Percentiles rank a stretch among this genome's conserved stretches.
Evolutionary conservation across 2,329 filamentous ascomycete genomes (phyloP).

Genomic region (Thermoascus crustaceus): DNA sequence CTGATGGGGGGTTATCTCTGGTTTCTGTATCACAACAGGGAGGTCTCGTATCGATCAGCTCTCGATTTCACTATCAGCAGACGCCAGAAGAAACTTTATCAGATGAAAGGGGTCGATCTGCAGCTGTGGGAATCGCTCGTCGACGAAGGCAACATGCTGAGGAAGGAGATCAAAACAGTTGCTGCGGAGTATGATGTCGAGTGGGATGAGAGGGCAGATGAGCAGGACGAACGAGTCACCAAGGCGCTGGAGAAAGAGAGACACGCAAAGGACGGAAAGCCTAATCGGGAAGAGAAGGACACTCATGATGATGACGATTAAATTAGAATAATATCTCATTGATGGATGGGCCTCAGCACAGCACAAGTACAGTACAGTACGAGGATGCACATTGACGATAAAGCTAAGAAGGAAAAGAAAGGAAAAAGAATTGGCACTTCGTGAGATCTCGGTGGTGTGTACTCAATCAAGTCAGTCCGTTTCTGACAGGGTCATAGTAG

Average conservation of each 20-base stretch:
- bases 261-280: slow-evolving; percentile 29
- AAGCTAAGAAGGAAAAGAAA: too few relatives aligned
- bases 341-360: too few relatives aligned
- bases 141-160: slow-evolving; percentile 67
- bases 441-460: too few relatives aligned
- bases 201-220: slow-evolving; percentile 71
- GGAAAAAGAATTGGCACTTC: too few relatives aligned
- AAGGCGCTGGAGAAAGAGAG: slow-evolving; percentile 46
- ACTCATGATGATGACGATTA: slow-evolving; percentile 13
- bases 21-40: slow-evolving; percentile 88
- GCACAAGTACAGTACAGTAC: too few relatives aligned
- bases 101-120: slow-evolving; percentile 65
- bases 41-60: slow-evolving; percentile 77
- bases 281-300: slow-evolving; percentile 27
- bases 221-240: slow-evolving; percentile 54
- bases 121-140: slow-evolving; percentile 69
- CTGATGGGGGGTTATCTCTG: slow-evolving; percentile 87
- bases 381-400: too few relatives aligned
- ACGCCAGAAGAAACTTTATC: slow-evolving; percentile 69
- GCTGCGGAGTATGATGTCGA: slow-evolving; percentile 85
- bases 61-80: slow-evolving; percentile 78
- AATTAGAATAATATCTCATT: too few relatives aligned
- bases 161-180: slow-evolving; percentile 70
- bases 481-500: slow-evolving; percentile 36
- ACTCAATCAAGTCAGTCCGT: slow-evolving; percentile 20